Percentiles rank a stretch among this genome's conserved stretches.
phyloP scores from a whole-genome alignment of 2,329 filamentous ascomycete species.

The Cadophora malorum region DNA sequence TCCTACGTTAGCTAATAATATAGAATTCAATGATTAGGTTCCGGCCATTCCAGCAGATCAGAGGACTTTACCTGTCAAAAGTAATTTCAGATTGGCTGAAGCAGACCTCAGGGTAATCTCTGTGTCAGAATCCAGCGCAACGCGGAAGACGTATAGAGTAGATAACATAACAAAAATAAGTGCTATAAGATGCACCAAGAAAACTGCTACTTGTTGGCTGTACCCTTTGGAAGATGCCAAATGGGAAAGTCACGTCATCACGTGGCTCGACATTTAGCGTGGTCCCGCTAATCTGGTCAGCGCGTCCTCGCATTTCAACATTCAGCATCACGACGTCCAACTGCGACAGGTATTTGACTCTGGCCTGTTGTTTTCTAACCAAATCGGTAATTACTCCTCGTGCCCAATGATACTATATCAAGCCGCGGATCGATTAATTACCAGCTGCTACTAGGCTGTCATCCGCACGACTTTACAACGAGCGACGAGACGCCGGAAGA shows the following conservation, averaged over 20 bases:
- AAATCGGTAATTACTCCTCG: not conserved
- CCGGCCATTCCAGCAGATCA: not conserved
- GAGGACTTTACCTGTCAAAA: too few relatives aligned
- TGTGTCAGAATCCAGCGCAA: too few relatives aligned
- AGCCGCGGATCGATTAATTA: not conserved
- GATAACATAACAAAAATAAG: too few relatives aligned
- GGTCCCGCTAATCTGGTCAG: not conserved
- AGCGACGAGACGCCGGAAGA: not conserved
- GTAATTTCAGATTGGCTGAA: too few relatives aligned
- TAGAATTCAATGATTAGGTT: not conserved
- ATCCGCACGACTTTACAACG: not conserved
- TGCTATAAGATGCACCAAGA: too few relatives aligned
- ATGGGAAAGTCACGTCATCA: not conserved
- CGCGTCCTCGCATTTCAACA: not conserved
- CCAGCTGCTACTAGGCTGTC: not conserved
- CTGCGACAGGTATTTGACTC: not conserved
- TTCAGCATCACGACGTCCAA: not conserved
- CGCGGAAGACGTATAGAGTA: too few relatives aligned
- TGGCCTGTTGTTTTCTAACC: not conserved
- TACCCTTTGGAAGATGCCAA: not conserved
- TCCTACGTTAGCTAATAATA: conserved; percentile 45
- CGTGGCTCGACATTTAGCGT: not conserved
- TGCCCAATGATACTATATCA: not conserved
- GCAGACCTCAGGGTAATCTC: too few relatives aligned
- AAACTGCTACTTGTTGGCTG: too few relatives aligned